Evolutionary conservation across 1,139 yeast species (phyloP).

Genomic region (Candida tetrigidarum): DNA sequence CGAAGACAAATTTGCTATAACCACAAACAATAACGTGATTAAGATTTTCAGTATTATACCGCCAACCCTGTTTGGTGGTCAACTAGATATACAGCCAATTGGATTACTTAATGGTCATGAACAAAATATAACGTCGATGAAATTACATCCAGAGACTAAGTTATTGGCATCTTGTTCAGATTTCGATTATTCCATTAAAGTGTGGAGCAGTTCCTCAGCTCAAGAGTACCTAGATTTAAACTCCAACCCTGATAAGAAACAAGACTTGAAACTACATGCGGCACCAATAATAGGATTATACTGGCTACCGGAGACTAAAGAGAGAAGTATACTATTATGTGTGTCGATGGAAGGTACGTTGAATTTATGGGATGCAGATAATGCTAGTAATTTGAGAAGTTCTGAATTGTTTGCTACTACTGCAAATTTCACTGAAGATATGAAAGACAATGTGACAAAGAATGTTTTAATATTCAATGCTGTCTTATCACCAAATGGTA

Average conservation of each 20-base stretch:
- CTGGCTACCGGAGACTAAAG: slow-evolving; percentile 48
- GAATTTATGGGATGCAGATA: slow-evolving; percentile 65
- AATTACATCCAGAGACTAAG: slow-evolving; percentile 54
- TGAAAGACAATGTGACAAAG: slow-evolving; percentile 14
- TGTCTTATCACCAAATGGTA: slow-evolving; percentile 52
- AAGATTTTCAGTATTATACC: slow-evolving; percentile 54
- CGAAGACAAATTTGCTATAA: slow-evolving; percentile 67
- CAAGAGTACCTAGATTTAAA: slow-evolving; percentile 43
- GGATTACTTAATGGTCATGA: slow-evolving; percentile 75
- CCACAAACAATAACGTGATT: slow-evolving; percentile 62
- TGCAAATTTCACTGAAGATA: slow-evolving; percentile 23
- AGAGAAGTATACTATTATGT: slow-evolving; percentile 31
- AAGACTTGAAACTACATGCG: slow-evolving; percentile 39
- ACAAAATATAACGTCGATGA: slow-evolving; percentile 58
- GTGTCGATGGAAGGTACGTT: slow-evolving; percentile 73
- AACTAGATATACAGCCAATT: slow-evolving; percentile 49
- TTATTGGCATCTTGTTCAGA: slow-evolving; percentile 77
- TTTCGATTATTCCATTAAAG: slow-evolving; percentile 62
- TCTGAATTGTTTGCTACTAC: slow-evolving; percentile 28
- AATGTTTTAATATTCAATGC: slow-evolving; percentile 48
- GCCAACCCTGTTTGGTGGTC: slow-evolving; percentile 14
- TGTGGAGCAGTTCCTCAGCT: slow-evolving; percentile 71
- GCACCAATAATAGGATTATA: slow-evolving; percentile 58
- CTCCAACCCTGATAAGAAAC: slow-evolving; percentile 17
- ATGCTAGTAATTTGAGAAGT: slow-evolving; percentile 35